Evolutionary conservation across 1,284 basidiomycete species (phyloP), one percentile per base, ranked within the genome.

Genomic region (Naganishia liquefaciens): DNA sequence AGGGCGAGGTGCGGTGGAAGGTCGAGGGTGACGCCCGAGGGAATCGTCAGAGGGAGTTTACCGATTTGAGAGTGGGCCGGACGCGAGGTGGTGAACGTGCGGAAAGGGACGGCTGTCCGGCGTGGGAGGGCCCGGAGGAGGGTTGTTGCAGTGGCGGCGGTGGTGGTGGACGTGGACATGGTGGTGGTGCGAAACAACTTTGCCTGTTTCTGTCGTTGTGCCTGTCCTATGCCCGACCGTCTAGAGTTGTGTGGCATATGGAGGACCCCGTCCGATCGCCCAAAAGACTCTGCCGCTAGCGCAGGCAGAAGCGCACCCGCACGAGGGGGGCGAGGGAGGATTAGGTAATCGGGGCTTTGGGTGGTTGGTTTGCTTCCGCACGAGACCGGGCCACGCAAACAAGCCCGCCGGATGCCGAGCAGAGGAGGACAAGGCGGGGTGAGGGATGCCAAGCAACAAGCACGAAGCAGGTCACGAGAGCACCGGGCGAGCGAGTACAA

Each of bases 31-130:
- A 94, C 87, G 69, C 82, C 81, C 10, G 83, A 73, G 7, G 92
- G 91, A 70, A 89, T 80, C 68, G 82, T 80, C 63, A 96, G 88
- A 55, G 91, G 90, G 63, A 85, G 82, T 71, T 88, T 87, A 66
- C 92, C 93, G 68, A 95, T 88, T 79, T 94, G 89, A 3, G 80
- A 80, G 11, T 49, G 25, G 10, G 67, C 11, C 5, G 62, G 1
- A 2, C 72, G 39, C 30, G 74, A 68, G 9, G 76, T 55, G 65
- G 73, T 70, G 57, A 79, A 71, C 9, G 65, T 44, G 21, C 72
- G 72, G 11, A 7, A 51, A 3, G 55, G 40, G n/a, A n/a, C 17
- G 21, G 62, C 28, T 39, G 43, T 46, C n/a, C n/a, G n/a, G 15
- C 17, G 44, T 25, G 57, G 19, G 47, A 51, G 28, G n/a, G 23